Percentiles rank a stretch among this genome's conserved stretches.
phyloP scores from a whole-genome alignment of 2,329 filamentous ascomycete species.

The Fusarium subtropicale region DNA sequence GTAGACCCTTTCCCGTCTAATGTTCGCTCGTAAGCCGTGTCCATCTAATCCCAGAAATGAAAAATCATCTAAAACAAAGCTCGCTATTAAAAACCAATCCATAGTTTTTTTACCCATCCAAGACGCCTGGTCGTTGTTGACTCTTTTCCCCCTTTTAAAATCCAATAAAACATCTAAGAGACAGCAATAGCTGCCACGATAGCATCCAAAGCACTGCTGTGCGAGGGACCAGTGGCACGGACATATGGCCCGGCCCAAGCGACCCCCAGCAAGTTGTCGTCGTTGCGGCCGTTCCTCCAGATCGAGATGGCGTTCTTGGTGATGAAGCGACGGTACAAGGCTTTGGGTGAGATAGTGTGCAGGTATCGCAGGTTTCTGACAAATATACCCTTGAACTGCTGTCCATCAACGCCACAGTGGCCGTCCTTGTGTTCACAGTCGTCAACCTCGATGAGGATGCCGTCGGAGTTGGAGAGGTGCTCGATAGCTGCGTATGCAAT shows the following conservation, averaged over 20 bases:
- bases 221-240: constrained; percentile 66
- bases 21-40: constrained; percentile 25
- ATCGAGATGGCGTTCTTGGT: constrained; percentile 72
- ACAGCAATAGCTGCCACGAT: constrained; percentile 70
- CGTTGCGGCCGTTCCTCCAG: constrained; percentile 69
- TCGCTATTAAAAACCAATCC: constrained; percentile 34
- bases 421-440: constrained; percentile 51
- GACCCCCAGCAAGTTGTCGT: constrained; percentile 65
- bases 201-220: constrained; percentile 74
- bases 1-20: constrained; percentile 20
- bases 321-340: constrained; percentile 66
- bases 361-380: constrained; percentile 72
- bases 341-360: constrained; percentile 61
- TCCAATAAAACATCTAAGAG: constrained; percentile 37
- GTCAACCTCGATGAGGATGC: constrained; percentile 58
- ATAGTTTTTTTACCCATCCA: constrained; percentile 21
- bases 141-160: constrained; percentile 1
- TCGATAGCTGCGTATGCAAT: constrained; percentile 67
- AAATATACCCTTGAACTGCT: constrained; percentile 80
- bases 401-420: constrained; percentile 61
- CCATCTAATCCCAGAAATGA: constrained; percentile 25
- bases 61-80: constrained; percentile 27
- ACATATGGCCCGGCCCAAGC: constrained; percentile 73
- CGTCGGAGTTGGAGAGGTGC: constrained; percentile 56
- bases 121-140: constrained; percentile 13